phyloP scores from a whole-genome alignment of 306 rosid species.

The Vachellia pachyceras region DNA sequence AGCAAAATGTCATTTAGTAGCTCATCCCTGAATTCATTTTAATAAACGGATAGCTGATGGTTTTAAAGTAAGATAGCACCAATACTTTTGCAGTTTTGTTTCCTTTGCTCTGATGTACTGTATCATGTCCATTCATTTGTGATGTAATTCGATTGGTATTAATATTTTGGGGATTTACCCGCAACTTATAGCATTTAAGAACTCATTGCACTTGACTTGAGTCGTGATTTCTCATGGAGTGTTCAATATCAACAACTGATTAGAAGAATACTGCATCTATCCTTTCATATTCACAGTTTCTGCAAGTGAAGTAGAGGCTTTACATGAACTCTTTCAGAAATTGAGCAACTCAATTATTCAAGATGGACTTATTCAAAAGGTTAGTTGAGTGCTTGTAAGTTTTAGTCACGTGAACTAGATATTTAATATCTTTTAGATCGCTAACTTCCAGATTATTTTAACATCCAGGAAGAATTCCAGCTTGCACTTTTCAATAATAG shows the following conservation, averaged over 20 bases:
- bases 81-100: not conserved
- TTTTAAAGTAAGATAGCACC: not conserved
- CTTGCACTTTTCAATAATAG: slow-evolving; percentile 80
- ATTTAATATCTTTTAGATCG: not conserved
- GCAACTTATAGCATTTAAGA: not conserved
- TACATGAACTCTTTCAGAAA: slow-evolving; percentile 77
- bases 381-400: slow-evolving; percentile 33
- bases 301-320: slow-evolving; percentile 82
- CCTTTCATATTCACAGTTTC: slow-evolving; percentile 55
- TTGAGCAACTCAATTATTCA: slow-evolving; percentile 78
- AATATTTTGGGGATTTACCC: not conserved
- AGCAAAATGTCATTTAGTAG: slow-evolving; percentile 1
- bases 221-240: not conserved
- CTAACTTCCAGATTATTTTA: slow-evolving; percentile 11
- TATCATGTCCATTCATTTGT: slow-evolving; percentile 3
- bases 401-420: not conserved
- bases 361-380: slow-evolving; percentile 90
- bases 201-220: not conserved
- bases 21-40: slow-evolving; percentile 2
- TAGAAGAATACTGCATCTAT: not conserved
- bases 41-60: not conserved
- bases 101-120: not conserved
- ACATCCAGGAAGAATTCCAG: slow-evolving; percentile 88
- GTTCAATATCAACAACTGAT: slow-evolving; percentile 3
- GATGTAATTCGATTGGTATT: not conserved